Base-by-base conservation (phyloP, 768 basidiomycete genomes). In the Termitomyces sp. region DNA sequence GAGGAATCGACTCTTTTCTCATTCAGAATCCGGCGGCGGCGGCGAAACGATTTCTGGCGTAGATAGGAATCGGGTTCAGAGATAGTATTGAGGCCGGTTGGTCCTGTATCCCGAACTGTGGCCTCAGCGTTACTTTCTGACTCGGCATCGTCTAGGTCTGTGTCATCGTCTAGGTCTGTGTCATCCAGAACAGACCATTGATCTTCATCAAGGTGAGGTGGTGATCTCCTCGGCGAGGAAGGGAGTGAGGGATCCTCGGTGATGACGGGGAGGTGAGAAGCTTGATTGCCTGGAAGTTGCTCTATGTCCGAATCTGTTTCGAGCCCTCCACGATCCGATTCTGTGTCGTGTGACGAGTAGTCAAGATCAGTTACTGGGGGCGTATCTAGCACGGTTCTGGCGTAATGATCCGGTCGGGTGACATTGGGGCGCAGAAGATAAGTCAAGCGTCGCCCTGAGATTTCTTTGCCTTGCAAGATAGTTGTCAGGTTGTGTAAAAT, bases 341-440 rank as follows among this genome's bases (percentile, higher is more conserved):
- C 80, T 16, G 79, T 72, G 61, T 78, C 76, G 20, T 76, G 77
- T 22, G 83, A 83, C 31, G 79, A 79, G 49, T 76, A 75, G 58
- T 85, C 82, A 36, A 83, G 65, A 64, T 91, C 91, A 1, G 88
- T 91, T 9, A 76, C 70, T 4, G 90, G 88, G 7, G 91, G 90
- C 2, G 90, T 92, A 59, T 86, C 84, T 41, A 91, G 69, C 6
- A 68, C 65, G 5, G 70, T 65, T 18, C 69, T 63, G 1, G 77
- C 75, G 34, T 66, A 65, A 31, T 74, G 78, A 64, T 84, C 83
- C 0, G 86, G 86, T 16, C 82, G 82, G 22, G 80, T 78, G 53
- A 84, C 78, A 61, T 91, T 89, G 4, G 92, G 92, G 36, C 92
- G 84, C 24, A 94, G 79, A 50, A 94, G 82, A 69, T 91, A 86